Conservation (phyloP, 768 basidiomycete genomes). For the Nidularia pulvinata region DNA sequence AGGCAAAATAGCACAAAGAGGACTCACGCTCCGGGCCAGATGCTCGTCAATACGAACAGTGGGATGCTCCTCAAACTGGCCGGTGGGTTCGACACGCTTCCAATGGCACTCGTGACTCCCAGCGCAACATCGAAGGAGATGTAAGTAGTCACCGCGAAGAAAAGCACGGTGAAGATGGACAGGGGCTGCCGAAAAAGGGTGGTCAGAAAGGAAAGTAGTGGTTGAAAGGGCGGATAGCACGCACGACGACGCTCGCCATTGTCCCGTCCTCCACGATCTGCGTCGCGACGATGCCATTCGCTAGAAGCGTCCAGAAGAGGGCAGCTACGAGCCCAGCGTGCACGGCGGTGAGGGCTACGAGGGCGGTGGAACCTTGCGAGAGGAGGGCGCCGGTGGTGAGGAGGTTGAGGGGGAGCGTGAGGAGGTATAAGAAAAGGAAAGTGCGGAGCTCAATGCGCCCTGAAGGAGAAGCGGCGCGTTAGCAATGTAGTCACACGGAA, state of each 20-base stretch:
- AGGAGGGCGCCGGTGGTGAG: constrained; percentile 80
- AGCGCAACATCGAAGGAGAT: constrained; percentile 75
- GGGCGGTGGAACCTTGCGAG: constrained; percentile 69
- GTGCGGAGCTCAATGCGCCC: constrained; percentile 73
- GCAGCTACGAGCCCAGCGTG: constrained; percentile 81
- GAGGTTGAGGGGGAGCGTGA: constrained; percentile 80
- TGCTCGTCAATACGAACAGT: constrained; percentile 68
- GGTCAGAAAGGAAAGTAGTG: background rate
- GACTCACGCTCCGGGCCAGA: constrained; percentile 28
- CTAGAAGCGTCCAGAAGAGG: constrained; percentile 79
- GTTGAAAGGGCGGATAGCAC: constrained; percentile 15
- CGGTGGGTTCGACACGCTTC: constrained; percentile 55
- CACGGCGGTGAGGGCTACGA: constrained; percentile 72
- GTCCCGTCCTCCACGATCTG: constrained; percentile 95
- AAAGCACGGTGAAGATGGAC: constrained; percentile 46
- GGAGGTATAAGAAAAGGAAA: constrained; percentile 64
- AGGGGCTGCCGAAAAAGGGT: constrained; percentile 54
- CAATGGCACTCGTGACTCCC: constrained; percentile 59
- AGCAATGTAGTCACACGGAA: constrained; percentile 57
- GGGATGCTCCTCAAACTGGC: constrained; percentile 60
- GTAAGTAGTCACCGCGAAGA: constrained; percentile 78
- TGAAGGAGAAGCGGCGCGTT: constrained; percentile 4
- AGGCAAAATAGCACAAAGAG: background rate
- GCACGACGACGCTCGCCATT: constrained; percentile 62
- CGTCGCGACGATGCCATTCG: constrained; percentile 77